phyloP scores from a whole-genome alignment of 345 rosid species.

The Hibiscus syriacus region DNA sequence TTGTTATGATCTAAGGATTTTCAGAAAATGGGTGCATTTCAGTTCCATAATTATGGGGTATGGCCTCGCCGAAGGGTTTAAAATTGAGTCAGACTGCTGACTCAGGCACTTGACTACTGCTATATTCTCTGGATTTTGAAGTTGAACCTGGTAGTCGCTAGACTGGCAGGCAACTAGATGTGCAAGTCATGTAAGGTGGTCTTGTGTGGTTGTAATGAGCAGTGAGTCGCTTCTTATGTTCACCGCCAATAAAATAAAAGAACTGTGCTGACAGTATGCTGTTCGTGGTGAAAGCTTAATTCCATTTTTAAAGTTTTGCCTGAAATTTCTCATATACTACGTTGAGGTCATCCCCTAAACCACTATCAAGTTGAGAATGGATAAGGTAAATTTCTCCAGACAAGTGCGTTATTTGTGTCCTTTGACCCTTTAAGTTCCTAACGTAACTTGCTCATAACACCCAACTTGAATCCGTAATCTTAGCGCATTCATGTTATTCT shows the following conservation, averaged over 20 bases:
- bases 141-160: neutral
- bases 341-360: too few species aligned
- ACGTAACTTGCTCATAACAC: too few species aligned
- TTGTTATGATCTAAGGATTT: neutral
- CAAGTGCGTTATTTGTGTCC: too few species aligned
- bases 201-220: neutral
- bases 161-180: neutral
- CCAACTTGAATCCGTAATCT: too few species aligned
- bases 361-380: too few species aligned
- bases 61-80: neutral
- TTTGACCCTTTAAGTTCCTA: too few species aligned
- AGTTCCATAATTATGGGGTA: conserved; percentile 11
- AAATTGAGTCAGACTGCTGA: neutral
- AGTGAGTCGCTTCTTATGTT: neutral
- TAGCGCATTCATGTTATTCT: too few species aligned
- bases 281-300: neutral
- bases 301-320: neutral
- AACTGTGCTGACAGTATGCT: neutral
- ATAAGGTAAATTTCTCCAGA: too few species aligned
- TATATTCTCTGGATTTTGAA: neutral
- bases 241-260: neutral
- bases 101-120: too few species aligned
- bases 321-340: neutral
- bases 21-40: conserved; percentile 8
- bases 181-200: neutral